Conservation (phyloP, 176 grass and related monocot species). For the Canna indica region DNA sequence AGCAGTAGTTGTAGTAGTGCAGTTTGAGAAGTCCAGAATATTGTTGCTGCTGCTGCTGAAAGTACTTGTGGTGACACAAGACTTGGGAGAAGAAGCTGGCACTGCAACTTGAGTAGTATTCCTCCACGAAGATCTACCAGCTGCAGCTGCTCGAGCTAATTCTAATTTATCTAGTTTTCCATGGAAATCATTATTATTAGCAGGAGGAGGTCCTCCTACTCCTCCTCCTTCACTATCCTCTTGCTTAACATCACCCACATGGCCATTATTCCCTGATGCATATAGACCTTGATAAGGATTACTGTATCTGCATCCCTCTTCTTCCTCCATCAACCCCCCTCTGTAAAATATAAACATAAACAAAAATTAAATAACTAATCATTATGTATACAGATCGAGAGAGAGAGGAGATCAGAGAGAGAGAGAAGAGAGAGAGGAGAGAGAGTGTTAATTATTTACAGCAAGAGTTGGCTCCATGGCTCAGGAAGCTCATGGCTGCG, state of each 20-base stretch:
- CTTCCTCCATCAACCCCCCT: slow-evolving; percentile 40
- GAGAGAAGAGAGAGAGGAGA: neutral
- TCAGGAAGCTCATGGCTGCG: slow-evolving; percentile 24
- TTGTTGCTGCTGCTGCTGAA: slow-evolving; percentile 36
- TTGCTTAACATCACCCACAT: slow-evolving; percentile 35
- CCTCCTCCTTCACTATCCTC: slow-evolving; percentile 21
- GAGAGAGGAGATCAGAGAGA: slow-evolving; percentile 3
- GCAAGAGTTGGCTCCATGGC: slow-evolving; percentile 48
- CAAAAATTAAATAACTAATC: neutral
- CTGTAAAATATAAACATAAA: slow-evolving; percentile 16
- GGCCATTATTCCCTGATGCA: slow-evolving; percentile 21
- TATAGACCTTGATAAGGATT: slow-evolving; percentile 24
- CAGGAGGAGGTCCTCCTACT: neutral
- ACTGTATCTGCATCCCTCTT: slow-evolving; percentile 29
- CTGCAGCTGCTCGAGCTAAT: slow-evolving; percentile 20
- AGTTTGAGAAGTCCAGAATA: slow-evolving; percentile 73
- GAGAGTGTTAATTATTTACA: slow-evolving; percentile 18
- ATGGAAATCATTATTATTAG: neutral
- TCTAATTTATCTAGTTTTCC: slow-evolving; percentile 27
- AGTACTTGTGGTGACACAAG: slow-evolving; percentile 52
- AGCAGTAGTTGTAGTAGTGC: slow-evolving; percentile 28
- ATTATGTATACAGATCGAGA: neutral
- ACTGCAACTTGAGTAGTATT: slow-evolving; percentile 9
- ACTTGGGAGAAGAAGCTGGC: slow-evolving; percentile 53
- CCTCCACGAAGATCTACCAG: slow-evolving; percentile 35